Conservation (phyloP, 495 filamentous ascomycete genomes). For the Aspergillus nanangensis region DNA sequence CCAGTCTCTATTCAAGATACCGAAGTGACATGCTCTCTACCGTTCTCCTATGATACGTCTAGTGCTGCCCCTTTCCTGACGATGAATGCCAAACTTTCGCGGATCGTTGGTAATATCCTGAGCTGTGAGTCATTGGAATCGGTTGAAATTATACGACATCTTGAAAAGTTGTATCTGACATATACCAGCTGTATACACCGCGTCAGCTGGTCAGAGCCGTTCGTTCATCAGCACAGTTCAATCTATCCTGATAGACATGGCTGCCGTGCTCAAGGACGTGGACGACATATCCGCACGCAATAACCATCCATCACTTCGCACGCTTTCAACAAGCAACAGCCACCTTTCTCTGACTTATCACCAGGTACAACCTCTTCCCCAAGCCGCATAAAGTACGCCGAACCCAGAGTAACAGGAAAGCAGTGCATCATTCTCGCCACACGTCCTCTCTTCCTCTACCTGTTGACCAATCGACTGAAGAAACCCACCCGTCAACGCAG, state of each 20-base stretch:
- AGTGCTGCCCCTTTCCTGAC: background rate
- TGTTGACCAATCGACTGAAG: background rate
- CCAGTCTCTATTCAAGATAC: background rate
- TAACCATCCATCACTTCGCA: background rate
- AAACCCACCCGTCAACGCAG: background rate
- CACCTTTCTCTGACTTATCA: background rate
- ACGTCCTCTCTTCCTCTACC: background rate
- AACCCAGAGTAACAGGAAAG: background rate
- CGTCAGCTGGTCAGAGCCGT: background rate
- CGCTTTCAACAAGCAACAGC: background rate
- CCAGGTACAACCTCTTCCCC: background rate
- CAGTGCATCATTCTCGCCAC: conserved; percentile 1
- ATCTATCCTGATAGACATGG: background rate
- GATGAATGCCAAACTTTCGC: background rate
- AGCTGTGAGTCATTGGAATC: background rate
- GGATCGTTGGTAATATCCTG: background rate
- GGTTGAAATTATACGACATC: background rate
- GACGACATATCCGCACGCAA: background rate
- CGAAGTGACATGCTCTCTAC: background rate
- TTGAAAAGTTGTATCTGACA: background rate
- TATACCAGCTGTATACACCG: conserved; percentile 1
- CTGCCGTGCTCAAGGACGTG: background rate
- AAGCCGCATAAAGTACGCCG: background rate
- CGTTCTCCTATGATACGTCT: background rate
- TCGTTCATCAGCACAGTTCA: background rate